Evolutionary conservation across 257 asterid genomes (phyloP).

Genomic region (Przewalskia tangutica): DNA sequence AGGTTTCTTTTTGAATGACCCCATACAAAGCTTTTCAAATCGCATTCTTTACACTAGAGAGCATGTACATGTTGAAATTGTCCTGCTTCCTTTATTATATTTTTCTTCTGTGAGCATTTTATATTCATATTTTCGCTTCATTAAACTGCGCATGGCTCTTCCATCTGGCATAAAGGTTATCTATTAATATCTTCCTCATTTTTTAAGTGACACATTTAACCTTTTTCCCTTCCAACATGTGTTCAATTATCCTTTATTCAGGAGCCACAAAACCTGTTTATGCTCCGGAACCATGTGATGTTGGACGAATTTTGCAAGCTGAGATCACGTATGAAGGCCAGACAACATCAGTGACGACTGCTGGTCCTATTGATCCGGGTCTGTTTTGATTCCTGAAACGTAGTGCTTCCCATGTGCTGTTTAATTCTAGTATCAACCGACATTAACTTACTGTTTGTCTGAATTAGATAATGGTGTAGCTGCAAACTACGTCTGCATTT

Average conservation of each 20-base stretch:
- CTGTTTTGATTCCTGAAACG: slow-evolving; percentile 9
- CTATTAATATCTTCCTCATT: neutral
- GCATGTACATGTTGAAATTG: neutral
- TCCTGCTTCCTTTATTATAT: neutral
- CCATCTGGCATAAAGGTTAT: neutral
- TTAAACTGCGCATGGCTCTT: neutral
- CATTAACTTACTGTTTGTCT: neutral
- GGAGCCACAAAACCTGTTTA: slow-evolving; percentile 83
- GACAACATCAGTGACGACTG: slow-evolving; percentile 42
- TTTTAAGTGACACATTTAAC: neutral
- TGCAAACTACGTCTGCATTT: neutral
- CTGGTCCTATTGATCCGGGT: slow-evolving; percentile 83
- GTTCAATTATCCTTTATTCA: slow-evolving; percentile 17
- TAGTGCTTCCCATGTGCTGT: neutral
- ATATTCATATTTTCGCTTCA: neutral
- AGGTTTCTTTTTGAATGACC: neutral
- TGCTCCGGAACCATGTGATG: slow-evolving; percentile 95
- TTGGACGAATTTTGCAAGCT: slow-evolving; percentile 78
- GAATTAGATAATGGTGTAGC: neutral
- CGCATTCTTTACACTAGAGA: neutral
- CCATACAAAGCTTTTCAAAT: neutral
- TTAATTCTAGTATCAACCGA: neutral
- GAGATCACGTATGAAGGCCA: slow-evolving; percentile 44
- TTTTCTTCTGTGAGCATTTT: neutral
- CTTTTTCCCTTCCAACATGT: neutral